Evolutionary conservation across 805 yeast genomes (phyloP).

Genomic region (Nakazawaea pomicola): DNA sequence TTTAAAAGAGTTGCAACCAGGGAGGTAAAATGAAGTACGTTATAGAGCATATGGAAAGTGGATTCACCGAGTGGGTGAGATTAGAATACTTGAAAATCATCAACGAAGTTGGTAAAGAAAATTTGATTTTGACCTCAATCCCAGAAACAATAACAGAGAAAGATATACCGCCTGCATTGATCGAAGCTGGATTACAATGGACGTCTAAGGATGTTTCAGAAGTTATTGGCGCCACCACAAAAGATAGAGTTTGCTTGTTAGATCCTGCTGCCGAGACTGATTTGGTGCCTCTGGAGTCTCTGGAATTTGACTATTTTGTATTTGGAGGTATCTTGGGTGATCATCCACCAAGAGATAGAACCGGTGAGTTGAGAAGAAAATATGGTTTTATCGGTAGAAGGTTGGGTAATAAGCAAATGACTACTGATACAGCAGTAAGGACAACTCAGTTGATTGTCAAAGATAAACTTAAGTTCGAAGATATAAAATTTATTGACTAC

Average conservation of each 20-base stretch:
- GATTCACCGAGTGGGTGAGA: conserved; percentile 93
- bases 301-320: conserved; percentile 76
- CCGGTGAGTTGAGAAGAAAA: conserved; percentile 76
- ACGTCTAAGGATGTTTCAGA: conserved; percentile 68
- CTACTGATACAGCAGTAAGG: conserved; percentile 95
- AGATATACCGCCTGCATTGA: conserved; percentile 60
- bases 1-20: not conserved
- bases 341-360: conserved; percentile 90
- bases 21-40: conserved; percentile 68
- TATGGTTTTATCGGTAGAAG: conserved; percentile 86
- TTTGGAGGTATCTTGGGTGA: conserved; percentile 97
- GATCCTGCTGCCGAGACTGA: conserved; percentile 85
- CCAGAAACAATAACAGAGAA: conserved; percentile 54
- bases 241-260: conserved; percentile 65
- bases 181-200: conserved; percentile 69
- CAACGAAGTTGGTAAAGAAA: conserved; percentile 73
- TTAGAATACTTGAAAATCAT: conserved; percentile 83
- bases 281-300: conserved; percentile 63
- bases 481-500: conserved; percentile 82
- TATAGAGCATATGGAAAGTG: conserved; percentile 96
- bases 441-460: conserved; percentile 81
- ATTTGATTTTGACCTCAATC: conserved; percentile 71
- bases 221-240: conserved; percentile 36
- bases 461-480: conserved; percentile 51
- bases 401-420: conserved; percentile 87